Conservation (phyloP, 805 yeast genomes). For the Lachancea cidri region DNA sequence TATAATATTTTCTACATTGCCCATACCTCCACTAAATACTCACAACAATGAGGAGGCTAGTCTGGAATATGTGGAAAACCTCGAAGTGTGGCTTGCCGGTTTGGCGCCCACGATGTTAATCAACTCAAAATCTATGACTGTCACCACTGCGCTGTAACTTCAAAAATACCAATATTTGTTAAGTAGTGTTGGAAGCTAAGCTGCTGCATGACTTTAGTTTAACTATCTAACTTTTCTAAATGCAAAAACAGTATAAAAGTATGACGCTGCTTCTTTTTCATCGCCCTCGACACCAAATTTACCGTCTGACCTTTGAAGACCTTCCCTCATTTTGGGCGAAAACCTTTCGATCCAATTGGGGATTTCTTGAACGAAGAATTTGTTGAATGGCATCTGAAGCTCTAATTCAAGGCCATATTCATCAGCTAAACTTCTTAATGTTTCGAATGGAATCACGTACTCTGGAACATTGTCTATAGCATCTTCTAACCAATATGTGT, state of each 20-base stretch:
- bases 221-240: conserved; percentile 54
- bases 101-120: conserved; percentile 79
- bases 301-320: conserved; percentile 73
- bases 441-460: conserved; percentile 91
- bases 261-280: conserved; percentile 81
- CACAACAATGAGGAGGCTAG: conserved; percentile 66
- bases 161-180: no score
- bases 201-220: conserved; percentile 1
- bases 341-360: conserved; percentile 57
- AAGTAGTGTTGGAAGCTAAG: not conserved
- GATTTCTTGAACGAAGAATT: conserved; percentile 75
- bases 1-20: conserved; percentile 82
- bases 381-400: conserved; percentile 71
- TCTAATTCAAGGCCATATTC: conserved; percentile 73
- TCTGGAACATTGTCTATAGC: conserved; percentile 97
- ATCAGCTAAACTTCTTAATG: conserved; percentile 74
- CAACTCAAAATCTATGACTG: conserved; percentile 93
- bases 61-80: conserved; percentile 65
- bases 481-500: conserved; percentile 76
- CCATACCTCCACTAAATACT: conserved; percentile 82
- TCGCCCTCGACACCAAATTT: conserved; percentile 81
- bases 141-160: conserved; percentile 75
- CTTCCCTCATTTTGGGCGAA: conserved; percentile 58
- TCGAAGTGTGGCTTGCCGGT: conserved; percentile 75
- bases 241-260: conserved; percentile 80